Evolutionary conservation across 2,329 filamentous ascomycete species (phyloP).

Genomic region (Coniochaeta sp.): DNA sequence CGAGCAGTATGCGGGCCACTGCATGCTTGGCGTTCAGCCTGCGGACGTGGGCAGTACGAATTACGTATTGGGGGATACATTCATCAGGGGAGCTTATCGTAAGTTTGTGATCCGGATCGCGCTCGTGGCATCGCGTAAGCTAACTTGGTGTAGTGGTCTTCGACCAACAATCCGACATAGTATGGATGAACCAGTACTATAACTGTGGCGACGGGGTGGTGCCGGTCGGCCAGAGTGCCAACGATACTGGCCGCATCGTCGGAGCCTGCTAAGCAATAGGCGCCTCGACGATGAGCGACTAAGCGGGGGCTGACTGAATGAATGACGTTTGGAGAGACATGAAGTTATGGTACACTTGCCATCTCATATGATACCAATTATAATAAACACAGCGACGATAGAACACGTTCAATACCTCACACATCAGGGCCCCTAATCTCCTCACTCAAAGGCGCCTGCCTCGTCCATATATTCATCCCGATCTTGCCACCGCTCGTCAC

Average conservation of each 20-base stretch:
- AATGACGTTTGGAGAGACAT: neutral
- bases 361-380: neutral
- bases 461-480: constrained; percentile 46
- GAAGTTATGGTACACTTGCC: neutral
- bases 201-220: constrained; percentile 27
- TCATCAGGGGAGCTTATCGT: constrained; percentile 28
- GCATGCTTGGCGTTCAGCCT: constrained; percentile 27
- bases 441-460: constrained; percentile 18
- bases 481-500: constrained; percentile 38
- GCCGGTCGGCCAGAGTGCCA: constrained; percentile 22
- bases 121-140: neutral
- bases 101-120: constrained; percentile 11
- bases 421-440: neutral
- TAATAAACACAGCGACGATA: neutral
- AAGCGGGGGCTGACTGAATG: neutral
- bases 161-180: constrained; percentile 26
- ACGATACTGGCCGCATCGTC: constrained; percentile 19
- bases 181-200: constrained; percentile 30
- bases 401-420: neutral
- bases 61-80: constrained; percentile 29
- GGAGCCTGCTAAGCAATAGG: constrained; percentile 18
- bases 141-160: constrained; percentile 24
- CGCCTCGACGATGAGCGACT: no score
- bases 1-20: constrained; percentile 19
- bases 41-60: constrained; percentile 20